These are phyloP conservation scores for Parathielavia hyrcaniae DNA, from an alignment of 495 filamentous ascomycete genomes.

Conservation along the genomic window DNA sequence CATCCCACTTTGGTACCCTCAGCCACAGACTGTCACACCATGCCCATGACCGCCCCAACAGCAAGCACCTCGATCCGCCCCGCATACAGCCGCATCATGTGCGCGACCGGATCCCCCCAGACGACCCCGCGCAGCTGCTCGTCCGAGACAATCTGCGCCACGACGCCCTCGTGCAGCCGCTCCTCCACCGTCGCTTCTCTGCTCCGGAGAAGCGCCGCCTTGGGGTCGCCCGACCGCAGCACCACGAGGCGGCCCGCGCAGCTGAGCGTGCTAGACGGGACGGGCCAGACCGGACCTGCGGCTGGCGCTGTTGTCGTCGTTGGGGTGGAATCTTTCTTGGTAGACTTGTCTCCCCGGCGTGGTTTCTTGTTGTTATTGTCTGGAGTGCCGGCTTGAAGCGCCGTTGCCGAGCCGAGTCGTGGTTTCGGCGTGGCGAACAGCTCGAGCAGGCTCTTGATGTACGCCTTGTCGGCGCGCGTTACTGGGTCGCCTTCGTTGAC, in stretches of 20 bases:
- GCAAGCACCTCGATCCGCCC: slow-evolving; percentile 61
- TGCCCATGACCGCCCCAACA: slow-evolving; percentile 58
- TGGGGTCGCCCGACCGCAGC: slow-evolving; percentile 43
- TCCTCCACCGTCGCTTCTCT: slow-evolving; percentile 34
- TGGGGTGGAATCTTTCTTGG: neutral
- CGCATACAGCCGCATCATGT: slow-evolving; percentile 71
- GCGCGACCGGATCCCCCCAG: slow-evolving; percentile 73
- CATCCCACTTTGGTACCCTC: too few relatives aligned
- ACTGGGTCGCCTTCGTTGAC: slow-evolving; percentile 84
- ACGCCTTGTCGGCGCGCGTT: slow-evolving; percentile 64
- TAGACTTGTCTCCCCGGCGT: slow-evolving; percentile 16
- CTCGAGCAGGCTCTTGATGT: slow-evolving; percentile 62
- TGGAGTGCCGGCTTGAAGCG: neutral
- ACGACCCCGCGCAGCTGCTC: slow-evolving; percentile 57
- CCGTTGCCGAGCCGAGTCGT: neutral
- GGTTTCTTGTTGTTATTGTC: neutral
- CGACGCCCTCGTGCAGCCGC: slow-evolving; percentile 45
- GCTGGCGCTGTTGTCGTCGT: neutral
- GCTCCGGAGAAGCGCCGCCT: slow-evolving; percentile 26
- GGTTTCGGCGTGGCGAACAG: slow-evolving; percentile 62
- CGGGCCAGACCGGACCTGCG: slow-evolving; percentile 47
- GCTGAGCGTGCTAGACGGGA: slow-evolving; percentile 56
- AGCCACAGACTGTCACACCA: slow-evolving; percentile 19
- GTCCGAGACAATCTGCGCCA: slow-evolving; percentile 59
- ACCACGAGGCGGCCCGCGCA: slow-evolving; percentile 63